Evolutionary conservation across 345 rosid species (phyloP).

Genomic region (Erucastrum elatum): DNA sequence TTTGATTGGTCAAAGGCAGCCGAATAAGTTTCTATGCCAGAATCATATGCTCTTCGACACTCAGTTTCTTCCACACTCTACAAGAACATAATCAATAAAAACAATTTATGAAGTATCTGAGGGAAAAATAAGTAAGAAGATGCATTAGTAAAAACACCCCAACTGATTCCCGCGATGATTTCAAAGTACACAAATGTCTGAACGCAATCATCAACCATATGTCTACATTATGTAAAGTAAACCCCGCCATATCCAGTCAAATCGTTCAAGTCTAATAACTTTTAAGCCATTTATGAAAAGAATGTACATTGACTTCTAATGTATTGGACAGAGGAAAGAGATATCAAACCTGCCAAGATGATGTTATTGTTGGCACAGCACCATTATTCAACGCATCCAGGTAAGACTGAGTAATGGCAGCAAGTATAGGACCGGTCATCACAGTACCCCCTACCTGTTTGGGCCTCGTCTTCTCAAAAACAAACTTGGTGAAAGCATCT

Average conservation of each 20-base stretch:
- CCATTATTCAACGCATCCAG: slow-evolving; percentile 95
- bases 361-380: slow-evolving; percentile 94
- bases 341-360: slow-evolving; percentile 94
- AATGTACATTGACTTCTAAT: neutral
- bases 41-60: slow-evolving; percentile 87
- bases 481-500: slow-evolving; percentile 91
- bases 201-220: neutral
- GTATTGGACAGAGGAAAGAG: slow-evolving; percentile 12
- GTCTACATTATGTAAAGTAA: neutral
- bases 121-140: neutral
- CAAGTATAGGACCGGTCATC: slow-evolving; percentile 91
- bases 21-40: slow-evolving; percentile 71
- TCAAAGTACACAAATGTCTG: neutral
- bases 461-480: slow-evolving; percentile 96
- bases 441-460: slow-evolving; percentile 90
- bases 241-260: neutral
- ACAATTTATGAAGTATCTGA: neutral
- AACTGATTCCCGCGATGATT: neutral
- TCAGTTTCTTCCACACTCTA: slow-evolving; percentile 99
- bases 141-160: slow-evolving; percentile 4
- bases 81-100: slow-evolving; percentile 21
- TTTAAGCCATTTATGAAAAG: neutral
- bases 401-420: slow-evolving; percentile 86
- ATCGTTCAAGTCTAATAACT: neutral
- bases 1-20: slow-evolving; percentile 67